A percentile compares a stretch with the other conserved stretches of the same genome.
Conservation (phyloP, 1,139 yeast species). For the Waltiozyma sp. region DNA sequence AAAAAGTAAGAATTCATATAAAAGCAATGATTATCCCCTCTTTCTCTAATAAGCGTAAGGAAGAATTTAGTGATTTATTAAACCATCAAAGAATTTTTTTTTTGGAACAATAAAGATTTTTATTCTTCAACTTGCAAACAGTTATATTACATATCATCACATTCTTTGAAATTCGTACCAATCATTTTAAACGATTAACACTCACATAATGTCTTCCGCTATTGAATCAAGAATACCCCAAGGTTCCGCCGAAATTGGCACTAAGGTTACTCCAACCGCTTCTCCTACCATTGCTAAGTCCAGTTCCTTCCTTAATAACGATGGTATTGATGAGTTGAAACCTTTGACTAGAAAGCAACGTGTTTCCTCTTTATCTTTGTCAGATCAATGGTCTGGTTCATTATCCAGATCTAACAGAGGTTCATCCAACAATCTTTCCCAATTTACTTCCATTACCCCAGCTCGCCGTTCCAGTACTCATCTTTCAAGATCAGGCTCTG, state of each 20-base stretch:
- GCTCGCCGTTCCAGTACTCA: slow-evolving; percentile 6
- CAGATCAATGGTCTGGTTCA: slow-evolving; percentile 50
- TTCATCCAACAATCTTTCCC: slow-evolving; percentile 33
- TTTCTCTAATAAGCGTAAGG: too few relatives aligned
- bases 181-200: background rate
- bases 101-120: too few relatives aligned
- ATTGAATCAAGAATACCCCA: background rate
- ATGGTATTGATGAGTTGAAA: slow-evolving; percentile 55
- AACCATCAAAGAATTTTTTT: too few relatives aligned
- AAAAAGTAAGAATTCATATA: too few relatives aligned
- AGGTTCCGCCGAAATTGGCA: slow-evolving; percentile 4
- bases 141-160: too few relatives aligned
- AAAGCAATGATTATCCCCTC: too few relatives aligned
- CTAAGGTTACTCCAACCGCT: slow-evolving; percentile 10
- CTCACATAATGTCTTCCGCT: background rate
- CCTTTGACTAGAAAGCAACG: slow-evolving; percentile 52
- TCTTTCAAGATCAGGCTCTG: slow-evolving; percentile 37
- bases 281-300: slow-evolving; percentile 13
- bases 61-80: too few relatives aligned
- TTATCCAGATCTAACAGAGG: slow-evolving; percentile 17
- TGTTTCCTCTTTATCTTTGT: slow-evolving; percentile 59
- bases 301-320: slow-evolving; percentile 52
- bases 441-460: slow-evolving; percentile 9
- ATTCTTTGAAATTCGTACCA: too few relatives aligned
- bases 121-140: too few relatives aligned